phyloP scores from a whole-genome alignment of 768 basidiomycete genomes.

The Chalciporus piperatus region DNA sequence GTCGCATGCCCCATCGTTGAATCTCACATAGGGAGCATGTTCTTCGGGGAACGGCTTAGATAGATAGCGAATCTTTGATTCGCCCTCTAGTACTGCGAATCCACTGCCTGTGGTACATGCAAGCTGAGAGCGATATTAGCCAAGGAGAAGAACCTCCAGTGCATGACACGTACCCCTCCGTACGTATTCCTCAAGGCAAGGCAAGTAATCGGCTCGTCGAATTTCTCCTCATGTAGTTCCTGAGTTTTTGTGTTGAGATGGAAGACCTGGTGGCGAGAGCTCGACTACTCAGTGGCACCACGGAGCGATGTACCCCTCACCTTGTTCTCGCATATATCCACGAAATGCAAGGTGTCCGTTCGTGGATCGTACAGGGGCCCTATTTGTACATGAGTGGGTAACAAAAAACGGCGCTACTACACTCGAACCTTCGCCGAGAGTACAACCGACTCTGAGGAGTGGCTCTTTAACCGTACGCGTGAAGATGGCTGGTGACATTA shows the following conservation, averaged over 20 bases:
- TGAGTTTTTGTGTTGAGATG: constrained; percentile 41
- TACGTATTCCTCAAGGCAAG: constrained; percentile 53
- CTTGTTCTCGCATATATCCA: constrained; percentile 48
- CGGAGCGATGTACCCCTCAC: constrained; percentile 4
- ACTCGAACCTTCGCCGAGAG: constrained; percentile 58
- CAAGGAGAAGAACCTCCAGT: neutral
- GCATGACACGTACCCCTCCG: constrained; percentile 9
- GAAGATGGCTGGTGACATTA: constrained; percentile 20
- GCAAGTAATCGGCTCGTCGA: constrained; percentile 56
- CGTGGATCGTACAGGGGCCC: constrained; percentile 61
- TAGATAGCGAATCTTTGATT: constrained; percentile 47
- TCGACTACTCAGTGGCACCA: neutral
- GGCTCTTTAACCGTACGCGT: constrained; percentile 30
- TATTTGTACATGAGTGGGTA: constrained; percentile 21
- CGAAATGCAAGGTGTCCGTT: constrained; percentile 59
- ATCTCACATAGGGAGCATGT: constrained; percentile 46
- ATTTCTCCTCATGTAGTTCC: constrained; percentile 45
- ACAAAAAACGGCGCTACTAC: neutral
- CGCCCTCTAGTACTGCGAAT: constrained; percentile 16
- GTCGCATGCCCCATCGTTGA: constrained; percentile 74
- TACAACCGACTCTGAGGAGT: constrained; percentile 52
- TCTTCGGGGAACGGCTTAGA: constrained; percentile 47
- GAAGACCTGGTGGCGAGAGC: constrained; percentile 14
- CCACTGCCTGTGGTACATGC: constrained; percentile 22
- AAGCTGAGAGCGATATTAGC: constrained; percentile 3